phyloP scores from a whole-genome alignment of 1,284 basidiomycete genomes.

The Moesziomyces sp. region DNA sequence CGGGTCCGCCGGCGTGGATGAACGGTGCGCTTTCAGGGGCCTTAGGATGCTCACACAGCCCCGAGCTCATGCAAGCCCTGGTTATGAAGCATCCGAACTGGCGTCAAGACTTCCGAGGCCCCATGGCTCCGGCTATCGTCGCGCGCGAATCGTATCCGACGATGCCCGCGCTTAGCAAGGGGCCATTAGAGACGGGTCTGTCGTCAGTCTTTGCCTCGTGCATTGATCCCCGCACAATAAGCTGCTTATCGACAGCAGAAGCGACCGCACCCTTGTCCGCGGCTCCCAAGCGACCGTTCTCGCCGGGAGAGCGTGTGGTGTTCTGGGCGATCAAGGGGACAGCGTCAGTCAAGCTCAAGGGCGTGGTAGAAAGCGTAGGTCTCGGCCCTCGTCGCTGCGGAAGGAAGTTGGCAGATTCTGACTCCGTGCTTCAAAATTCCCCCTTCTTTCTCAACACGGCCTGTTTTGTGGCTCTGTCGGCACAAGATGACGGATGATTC shows the following conservation, averaged over 20 bases:
- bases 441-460: too few species aligned
- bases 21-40: neutral
- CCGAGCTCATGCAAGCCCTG: neutral
- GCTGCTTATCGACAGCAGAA: neutral
- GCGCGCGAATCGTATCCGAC: neutral
- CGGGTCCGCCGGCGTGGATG: neutral
- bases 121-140: neutral
- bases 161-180: neutral
- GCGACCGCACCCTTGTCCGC: too few species aligned
- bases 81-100: constrained; percentile 31
- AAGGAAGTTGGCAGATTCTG: neutral
- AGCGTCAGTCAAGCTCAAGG: constrained; percentile 26
- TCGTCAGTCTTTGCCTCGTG: neutral
- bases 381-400: neutral
- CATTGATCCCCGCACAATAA: neutral
- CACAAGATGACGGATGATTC: neutral
- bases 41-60: neutral
- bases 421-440: too few species aligned
- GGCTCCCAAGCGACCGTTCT: constrained; percentile 13
- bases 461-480: neutral
- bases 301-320: constrained; percentile 28
- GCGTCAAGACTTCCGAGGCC: constrained; percentile 4
- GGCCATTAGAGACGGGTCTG: neutral
- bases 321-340: constrained; percentile 41
- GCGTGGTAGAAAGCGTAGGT: constrained; percentile 38